phyloP scores from a whole-genome alignment of 208 protist genomes.

The Trypanosomatidae sp. region DNA sequence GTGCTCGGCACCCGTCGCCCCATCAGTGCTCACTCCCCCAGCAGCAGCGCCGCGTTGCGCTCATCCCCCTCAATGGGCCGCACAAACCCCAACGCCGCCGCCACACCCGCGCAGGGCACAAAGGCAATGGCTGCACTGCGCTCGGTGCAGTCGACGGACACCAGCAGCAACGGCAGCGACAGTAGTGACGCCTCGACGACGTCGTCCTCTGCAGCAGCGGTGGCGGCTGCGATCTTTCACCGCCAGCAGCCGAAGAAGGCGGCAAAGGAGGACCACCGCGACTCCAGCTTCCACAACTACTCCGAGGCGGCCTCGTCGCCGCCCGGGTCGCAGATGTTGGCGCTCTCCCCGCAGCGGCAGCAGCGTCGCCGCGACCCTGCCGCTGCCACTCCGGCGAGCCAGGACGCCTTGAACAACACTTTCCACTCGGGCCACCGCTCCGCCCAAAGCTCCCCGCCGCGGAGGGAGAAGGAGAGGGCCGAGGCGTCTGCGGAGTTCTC shows the following conservation, averaged over 20 bases:
- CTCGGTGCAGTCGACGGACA: not conserved
- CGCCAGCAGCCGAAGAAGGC: not conserved
- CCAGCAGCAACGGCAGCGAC: no score
- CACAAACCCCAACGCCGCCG: no score
- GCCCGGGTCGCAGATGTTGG: not conserved
- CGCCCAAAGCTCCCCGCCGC: conserved; percentile 10
- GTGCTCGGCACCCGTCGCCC: conserved; percentile 22
- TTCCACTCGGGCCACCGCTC: conserved; percentile 22
- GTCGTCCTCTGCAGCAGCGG: no score
- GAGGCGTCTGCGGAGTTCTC: conserved; percentile 11
- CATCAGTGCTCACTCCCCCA: conserved; percentile 7
- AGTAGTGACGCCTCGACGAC: conserved; percentile 2
- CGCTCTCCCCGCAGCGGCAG: no score
- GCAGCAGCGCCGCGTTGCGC: not conserved
- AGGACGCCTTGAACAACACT: conserved; percentile 20
- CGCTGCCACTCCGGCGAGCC: no score
- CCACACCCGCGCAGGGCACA: no score
- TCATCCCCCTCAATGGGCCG: no score
- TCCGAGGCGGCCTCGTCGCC: conserved; percentile 11
- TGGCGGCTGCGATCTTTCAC: not conserved
- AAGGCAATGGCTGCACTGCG: not conserved
- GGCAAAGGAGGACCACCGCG: conserved; percentile 1
- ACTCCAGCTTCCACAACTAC: conserved; percentile 31
- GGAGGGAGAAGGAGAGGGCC: not conserved
- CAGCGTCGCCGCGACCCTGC: no score